Evolutionary conservation across 208 protist genomes (phyloP), one percentile per base, ranked within the genome.

Genomic region (Acanthamoeba lenticulata): DNA sequence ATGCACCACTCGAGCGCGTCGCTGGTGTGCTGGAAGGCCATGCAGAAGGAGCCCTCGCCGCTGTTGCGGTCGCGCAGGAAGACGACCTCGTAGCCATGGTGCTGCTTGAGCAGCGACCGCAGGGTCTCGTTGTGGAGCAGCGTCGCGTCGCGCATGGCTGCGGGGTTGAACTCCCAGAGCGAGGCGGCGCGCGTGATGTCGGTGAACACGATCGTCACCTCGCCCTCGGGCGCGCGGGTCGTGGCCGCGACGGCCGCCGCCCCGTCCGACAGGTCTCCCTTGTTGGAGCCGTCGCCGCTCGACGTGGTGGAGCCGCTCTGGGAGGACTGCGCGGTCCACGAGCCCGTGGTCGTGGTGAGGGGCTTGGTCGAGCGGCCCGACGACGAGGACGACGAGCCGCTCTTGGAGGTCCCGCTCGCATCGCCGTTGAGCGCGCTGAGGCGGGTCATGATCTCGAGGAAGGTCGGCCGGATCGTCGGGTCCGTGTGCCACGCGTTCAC

Each of bases 21-120:
- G 4, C 32, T 24, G 24, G 91, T 34, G 44, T 52, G 67, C 40
- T 94, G 91, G 91, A 94, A 94, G 2, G 69, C 91, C 72, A 94
- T 72, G 72, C 65, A 89, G 91, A 94, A 94, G 29, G 91, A 93
- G 36, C 90, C 90, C 69, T 93, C 90, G 1, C 90, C 90, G 6
- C 36, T n/a, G 90, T 77, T 93, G 5, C 90, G 29, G 29, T 93
- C 90, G 6, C 45, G 36, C 15, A 83, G 19, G 42, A 93, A 83
- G 15, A 49, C 49, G 29, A 88, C 91, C 44, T 94, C 91, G 47
- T 94, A 94, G 15, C 91, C 91, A 36, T n/a, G 27, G n/a, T 89
- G 49, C 47, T 47, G 47, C 24, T 72, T 77, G 6, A 90, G 57
- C n/a, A 62, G 6, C 13, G 47, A 29, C 6, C 85, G 85, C 0